phyloP scores from a whole-genome alignment of 2,329 filamentous ascomycete species.

The Xylariaceae sp. region DNA sequence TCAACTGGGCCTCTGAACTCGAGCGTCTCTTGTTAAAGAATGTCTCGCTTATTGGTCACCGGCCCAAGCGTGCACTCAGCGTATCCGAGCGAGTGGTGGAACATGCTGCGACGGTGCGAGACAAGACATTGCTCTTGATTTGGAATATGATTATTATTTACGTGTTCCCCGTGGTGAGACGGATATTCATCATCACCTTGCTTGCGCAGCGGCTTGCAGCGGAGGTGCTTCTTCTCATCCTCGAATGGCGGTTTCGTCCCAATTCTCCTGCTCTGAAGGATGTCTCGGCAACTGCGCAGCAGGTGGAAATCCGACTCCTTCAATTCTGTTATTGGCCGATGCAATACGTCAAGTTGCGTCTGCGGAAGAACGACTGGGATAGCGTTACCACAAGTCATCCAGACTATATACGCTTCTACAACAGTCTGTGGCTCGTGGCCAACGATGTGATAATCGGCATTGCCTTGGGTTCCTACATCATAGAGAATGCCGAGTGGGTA shows the following conservation, averaged over 20 bases:
- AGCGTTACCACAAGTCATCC: slow-evolving; percentile 93
- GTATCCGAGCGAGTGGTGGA: slow-evolving; percentile 93
- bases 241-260: slow-evolving; percentile 80
- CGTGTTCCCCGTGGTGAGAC: slow-evolving; percentile 69
- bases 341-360: slow-evolving; percentile 87
- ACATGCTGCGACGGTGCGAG: slow-evolving; percentile 80
- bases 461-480: slow-evolving; percentile 90
- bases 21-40: slow-evolving; percentile 84
- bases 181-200: slow-evolving; percentile 69
- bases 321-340: slow-evolving; percentile 99
- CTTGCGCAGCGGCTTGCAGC: slow-evolving; percentile 75
- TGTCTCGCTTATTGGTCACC: slow-evolving; percentile 73
- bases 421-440: slow-evolving; percentile 94
- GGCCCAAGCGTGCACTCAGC: slow-evolving; percentile 78
- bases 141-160: slow-evolving; percentile 69
- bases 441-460: slow-evolving; percentile 99
- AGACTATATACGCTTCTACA: slow-evolving; percentile 98
- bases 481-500: slow-evolving; percentile 85
- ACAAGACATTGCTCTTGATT: slow-evolving; percentile 62
- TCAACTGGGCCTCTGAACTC: slow-evolving; percentile 93
- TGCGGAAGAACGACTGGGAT: slow-evolving; percentile 86
- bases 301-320: slow-evolving; percentile 92
- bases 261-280: slow-evolving; percentile 85
- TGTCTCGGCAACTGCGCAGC: slow-evolving; percentile 91
- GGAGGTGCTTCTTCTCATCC: slow-evolving; percentile 68